phyloP scores from a whole-genome alignment of 306 rosid genomes.

The Argentina anserina region DNA sequence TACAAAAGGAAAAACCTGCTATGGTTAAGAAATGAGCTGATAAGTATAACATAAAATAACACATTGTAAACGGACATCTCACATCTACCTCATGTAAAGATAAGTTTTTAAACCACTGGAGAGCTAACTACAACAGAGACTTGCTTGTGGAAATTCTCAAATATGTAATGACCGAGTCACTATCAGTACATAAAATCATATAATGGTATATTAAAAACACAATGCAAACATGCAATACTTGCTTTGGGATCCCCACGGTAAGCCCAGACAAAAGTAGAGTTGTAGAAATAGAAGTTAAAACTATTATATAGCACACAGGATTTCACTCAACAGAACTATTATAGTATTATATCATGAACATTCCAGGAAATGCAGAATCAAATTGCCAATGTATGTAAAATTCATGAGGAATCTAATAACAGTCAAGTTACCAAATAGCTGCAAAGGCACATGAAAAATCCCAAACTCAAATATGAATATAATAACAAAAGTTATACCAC shows the following conservation, averaged over 20 bases:
- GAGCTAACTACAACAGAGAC: neutral
- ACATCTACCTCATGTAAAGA: neutral
- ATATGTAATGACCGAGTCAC: neutral
- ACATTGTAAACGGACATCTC: neutral
- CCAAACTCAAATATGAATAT: slow-evolving; percentile 15
- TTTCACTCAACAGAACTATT: neutral
- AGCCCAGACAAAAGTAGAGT: neutral
- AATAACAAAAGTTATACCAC: slow-evolving; percentile 28
- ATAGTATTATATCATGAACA: neutral
- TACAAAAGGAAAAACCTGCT: slow-evolving; percentile 46
- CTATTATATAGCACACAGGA: neutral
- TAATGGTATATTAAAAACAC: neutral
- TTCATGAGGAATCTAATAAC: neutral
- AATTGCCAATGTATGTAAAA: neutral
- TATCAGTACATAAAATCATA: neutral
- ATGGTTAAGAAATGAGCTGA: slow-evolving; percentile 27
- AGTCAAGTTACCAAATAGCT: neutral
- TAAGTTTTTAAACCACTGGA: neutral
- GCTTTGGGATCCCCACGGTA: neutral
- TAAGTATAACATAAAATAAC: slow-evolving; percentile 12
- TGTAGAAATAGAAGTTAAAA: neutral
- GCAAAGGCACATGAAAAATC: neutral
- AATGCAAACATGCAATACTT: neutral
- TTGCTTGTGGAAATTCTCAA: neutral
- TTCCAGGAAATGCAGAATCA: neutral